These are phyloP conservation scores for Nannochloris sp. DNA, from an alignment of 139 green algal species.

Conservation along the genomic window DNA sequence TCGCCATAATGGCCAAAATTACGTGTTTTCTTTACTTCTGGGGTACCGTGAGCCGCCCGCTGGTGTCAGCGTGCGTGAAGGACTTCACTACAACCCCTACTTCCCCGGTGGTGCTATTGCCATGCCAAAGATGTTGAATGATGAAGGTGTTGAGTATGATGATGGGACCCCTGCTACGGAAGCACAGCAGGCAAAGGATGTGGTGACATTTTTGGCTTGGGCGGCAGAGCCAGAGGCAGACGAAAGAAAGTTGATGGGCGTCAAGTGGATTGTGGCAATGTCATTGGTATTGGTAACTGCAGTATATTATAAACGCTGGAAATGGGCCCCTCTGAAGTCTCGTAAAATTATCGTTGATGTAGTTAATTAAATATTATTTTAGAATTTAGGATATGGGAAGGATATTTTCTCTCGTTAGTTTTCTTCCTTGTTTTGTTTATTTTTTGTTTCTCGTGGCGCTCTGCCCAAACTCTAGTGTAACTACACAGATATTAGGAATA, in stretches of 20 bases:
- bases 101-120: slow-evolving; percentile 98
- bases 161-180: slow-evolving; percentile 92
- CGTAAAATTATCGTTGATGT: slow-evolving; percentile 88
- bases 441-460: too few species aligned
- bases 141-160: slow-evolving; percentile 97
- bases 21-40: slow-evolving; percentile 94
- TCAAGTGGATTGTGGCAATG: slow-evolving; percentile 91
- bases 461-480: too few species aligned
- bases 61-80: slow-evolving; percentile 89
- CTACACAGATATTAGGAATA: too few species aligned
- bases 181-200: slow-evolving; percentile 93
- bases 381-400: not conserved
- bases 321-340: slow-evolving; percentile 94
- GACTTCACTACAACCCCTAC: slow-evolving; percentile 99
- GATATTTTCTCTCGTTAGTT: not conserved
- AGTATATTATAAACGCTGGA: slow-evolving; percentile 97
- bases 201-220: slow-evolving; percentile 90
- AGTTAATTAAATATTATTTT: slow-evolving; percentile 71
- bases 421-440: not conserved
- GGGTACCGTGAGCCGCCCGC: slow-evolving; percentile 96
- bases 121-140: slow-evolving; percentile 98
- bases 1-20: slow-evolving; percentile 95
- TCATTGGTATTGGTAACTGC: slow-evolving; percentile 68
- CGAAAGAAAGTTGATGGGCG: slow-evolving; percentile 96
- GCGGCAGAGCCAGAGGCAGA: slow-evolving; percentile 84